Evolutionary conservation across 2,329 filamentous ascomycete species (phyloP).

Genomic region (Huntiella bhutanensis): DNA sequence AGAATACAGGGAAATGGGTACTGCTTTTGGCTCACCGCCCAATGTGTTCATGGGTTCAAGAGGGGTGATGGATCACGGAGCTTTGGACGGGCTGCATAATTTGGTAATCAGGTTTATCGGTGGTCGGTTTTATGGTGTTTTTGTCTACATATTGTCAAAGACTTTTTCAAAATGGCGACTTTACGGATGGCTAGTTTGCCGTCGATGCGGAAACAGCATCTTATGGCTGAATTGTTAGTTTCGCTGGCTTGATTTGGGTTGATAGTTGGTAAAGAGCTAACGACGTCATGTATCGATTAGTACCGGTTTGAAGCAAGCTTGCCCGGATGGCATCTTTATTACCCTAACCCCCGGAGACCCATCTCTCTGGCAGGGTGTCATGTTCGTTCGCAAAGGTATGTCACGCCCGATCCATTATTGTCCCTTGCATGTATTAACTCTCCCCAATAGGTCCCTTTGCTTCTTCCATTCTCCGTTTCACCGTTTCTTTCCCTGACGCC

Average conservation of each 20-base stretch:
- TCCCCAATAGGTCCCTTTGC: conserved; percentile 57
- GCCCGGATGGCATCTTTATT: conserved; percentile 74
- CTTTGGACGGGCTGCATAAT: no score
- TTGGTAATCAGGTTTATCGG: no score
- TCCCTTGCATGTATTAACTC: neutral
- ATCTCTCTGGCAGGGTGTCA: conserved; percentile 69
- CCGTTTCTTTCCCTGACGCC: conserved; percentile 65
- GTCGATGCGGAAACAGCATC: conserved; percentile 51
- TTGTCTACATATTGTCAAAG: neutral
- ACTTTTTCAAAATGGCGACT: conserved; percentile 22
- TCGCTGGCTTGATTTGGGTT: no score
- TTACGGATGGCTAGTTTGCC: conserved; percentile 28
- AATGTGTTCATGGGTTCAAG: no score
- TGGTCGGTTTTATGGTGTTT: no score
- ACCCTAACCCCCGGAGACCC: conserved; percentile 66
- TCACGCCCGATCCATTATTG: neutral
- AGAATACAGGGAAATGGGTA: no score
- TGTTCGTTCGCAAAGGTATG: conserved; percentile 76
- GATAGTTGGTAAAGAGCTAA: neutral
- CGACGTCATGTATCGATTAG: conserved; percentile 24
- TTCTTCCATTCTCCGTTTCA: conserved; percentile 71
- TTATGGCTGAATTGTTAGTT: conserved; percentile 60
- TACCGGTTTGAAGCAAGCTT: conserved; percentile 60
- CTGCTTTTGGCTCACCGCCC: no score
- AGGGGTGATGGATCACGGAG: no score